Evolutionary conservation across 176 grass and related monocot species (phyloP).

Genomic region (Eremochloa ophiuroides): DNA sequence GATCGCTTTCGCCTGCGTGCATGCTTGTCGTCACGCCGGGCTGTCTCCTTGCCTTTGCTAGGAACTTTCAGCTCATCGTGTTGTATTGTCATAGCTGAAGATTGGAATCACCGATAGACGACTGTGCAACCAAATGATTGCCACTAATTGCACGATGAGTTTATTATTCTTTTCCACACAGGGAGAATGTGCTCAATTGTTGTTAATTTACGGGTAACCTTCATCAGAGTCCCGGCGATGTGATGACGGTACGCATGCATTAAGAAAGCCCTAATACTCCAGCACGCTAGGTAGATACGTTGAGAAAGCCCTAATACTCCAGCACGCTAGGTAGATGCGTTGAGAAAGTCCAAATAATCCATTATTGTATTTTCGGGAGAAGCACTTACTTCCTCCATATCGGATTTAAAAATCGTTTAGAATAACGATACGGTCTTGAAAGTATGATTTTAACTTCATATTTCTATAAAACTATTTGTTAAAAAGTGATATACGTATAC

Average conservation of each 20-base stretch:
- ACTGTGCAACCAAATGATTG: neutral
- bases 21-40: conserved; percentile 20
- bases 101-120: neutral
- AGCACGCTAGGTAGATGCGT: too few species aligned
- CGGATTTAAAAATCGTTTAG: too few species aligned
- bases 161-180: neutral
- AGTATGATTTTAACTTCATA: too few species aligned
- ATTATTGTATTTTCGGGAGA: too few species aligned
- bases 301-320: too few species aligned
- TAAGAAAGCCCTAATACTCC: too few species aligned
- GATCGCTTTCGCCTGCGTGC: neutral
- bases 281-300: too few species aligned
- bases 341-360: too few species aligned
- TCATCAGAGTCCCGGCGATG: neutral
- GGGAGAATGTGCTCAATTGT: neutral
- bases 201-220: neutral
- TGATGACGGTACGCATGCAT: neutral
- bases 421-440: too few species aligned
- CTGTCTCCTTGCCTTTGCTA: conserved; percentile 3
- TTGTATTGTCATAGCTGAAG: neutral
- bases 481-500: too few species aligned
- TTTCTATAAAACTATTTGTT: too few species aligned
- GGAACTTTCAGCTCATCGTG: conserved; percentile 15
- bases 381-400: too few species aligned
- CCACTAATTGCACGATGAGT: conserved; percentile 16